These are phyloP conservation scores for Cytospora piceicola DNA, from an alignment of 2,329 filamentous ascomycete species.

Conservation along the genomic window DNA sequence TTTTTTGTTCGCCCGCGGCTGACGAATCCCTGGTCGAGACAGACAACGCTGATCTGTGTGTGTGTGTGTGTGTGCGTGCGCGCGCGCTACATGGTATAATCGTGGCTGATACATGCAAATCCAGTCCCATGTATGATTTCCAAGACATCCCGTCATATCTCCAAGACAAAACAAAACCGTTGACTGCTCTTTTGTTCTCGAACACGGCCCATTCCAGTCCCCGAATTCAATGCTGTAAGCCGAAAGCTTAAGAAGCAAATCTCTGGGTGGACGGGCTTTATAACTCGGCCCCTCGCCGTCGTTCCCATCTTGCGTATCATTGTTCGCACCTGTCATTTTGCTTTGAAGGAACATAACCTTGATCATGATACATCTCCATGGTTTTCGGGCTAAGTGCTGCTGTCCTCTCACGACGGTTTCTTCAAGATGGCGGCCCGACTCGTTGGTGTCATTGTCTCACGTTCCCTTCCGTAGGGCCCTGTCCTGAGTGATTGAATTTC, in stretches of 20 bases:
- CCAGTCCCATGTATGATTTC: constrained; percentile 1
- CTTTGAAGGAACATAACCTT: not conserved
- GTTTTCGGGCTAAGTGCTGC: not conserved
- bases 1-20: not conserved
- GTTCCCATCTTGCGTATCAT: not conserved
- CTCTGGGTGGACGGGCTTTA: not conserved
- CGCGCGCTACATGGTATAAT: not conserved
- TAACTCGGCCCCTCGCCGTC: not conserved
- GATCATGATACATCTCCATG: not conserved
- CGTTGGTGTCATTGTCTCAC: not conserved
- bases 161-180: not conserved
- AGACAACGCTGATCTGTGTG: constrained; percentile 2
- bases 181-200: not conserved
- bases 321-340: not conserved
- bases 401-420: not conserved
- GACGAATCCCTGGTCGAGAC: not conserved
- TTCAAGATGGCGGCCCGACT: not conserved
- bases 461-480: not conserved
- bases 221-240: not conserved
- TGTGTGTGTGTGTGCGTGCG: no score
- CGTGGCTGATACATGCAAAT: constrained; percentile 2
- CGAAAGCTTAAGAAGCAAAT: not conserved
- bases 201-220: not conserved
- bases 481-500: not conserved
- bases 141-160: not conserved